Evolutionary conservation across 2,329 filamentous ascomycete genomes (phyloP), one percentile per base, ranked within the genome.

Genomic region (Pleomassaria siparia): DNA sequence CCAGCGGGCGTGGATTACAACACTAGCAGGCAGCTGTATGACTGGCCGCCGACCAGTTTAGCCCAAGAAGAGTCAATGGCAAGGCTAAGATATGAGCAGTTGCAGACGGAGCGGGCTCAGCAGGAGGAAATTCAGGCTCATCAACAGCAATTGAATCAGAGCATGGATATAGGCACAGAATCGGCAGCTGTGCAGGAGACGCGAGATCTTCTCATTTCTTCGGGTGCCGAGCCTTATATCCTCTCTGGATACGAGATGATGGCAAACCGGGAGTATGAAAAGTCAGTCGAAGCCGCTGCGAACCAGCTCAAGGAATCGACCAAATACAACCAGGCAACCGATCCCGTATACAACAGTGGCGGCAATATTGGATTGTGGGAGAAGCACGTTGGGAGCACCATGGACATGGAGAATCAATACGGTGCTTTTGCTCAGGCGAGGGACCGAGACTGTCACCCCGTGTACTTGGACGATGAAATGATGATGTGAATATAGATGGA

Each of bases 151-250:
- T 44, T 64, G 15, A 55, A 63, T n/a, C 55, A 61, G 49, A 63
- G 57, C 35, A 66, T 65, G 62, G 47, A 55, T 40, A 24, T 44
- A 3, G 43, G 39, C 20, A 44, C 22, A 25, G 56, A 52, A 4
- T 47, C 49, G 43, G 44, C 25, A 24, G 49, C 56, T 16, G 55
- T 54, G 10, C 45, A 52, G 25, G 46, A 33, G 2, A 52, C 57
- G 24, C 53, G 49, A n/a, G 51, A 56, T 36, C 44, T 58, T n/a
- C 56, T 52, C 32, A 43, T 55, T 9, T 35, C 53, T 9, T 53
- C 69, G 37, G 77, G 81, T 51, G 83, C 81, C 30, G 89, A 95
- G 70, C 90, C 90, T 0, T 96, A 96, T 71, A 95, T 96, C 81
- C 70, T 82, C 40, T 86, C 83, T 6, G 91, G 91, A 12, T 96